Evolutionary conservation across 768 basidiomycete genomes (phyloP), one percentile per base, ranked within the genome.

Genomic region (Pleurotus djamor): DNA sequence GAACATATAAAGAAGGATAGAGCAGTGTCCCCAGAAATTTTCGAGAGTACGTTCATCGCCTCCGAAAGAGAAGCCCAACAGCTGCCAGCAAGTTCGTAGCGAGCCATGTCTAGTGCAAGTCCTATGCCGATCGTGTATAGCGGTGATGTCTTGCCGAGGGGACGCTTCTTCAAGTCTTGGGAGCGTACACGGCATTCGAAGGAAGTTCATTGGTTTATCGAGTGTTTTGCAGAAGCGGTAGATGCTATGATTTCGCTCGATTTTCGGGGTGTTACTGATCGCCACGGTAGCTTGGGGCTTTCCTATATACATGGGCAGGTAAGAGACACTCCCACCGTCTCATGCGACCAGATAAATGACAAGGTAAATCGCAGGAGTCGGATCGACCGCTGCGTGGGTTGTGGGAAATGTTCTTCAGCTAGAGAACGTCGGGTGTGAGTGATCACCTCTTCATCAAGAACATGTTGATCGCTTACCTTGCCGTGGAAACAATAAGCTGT

Each of bases 161-260:
- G 21, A 28, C 21, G 21, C 21, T 28, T 28, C 21, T 28, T 28
- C 21, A 28, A 28, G 21, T 28, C 21, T 28, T 28, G 21, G 21
- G 21, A 28, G 21, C 21, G 21, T 28, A 28, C 21, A 28, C 1
- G 21, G 21, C 21, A 28, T 28, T 28, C 21, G 21, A 28, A 28
- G 21, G 21, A 28, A 28, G 21, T 28, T 28, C 21, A 28, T 3
- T 28, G 21, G 21, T 28, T 28, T 28, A 28, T 28, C 21, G 84
- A 91, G 67, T 76, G 82, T 63, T 72, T 88, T 43, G 87, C 86
- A 7, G 89, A 91, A 69, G 71, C 75, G 64, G 86, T 88, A 66
- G 67, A 69, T 67, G 5, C 58, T 38, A 17, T n/a, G n/a, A n/a
- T 17, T 3, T 47, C n/a, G 45, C 7, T n/a, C 3, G 52, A 16